Conservation (phyloP, 306 rosid species). For the Ochetophila trinervis region DNA sequence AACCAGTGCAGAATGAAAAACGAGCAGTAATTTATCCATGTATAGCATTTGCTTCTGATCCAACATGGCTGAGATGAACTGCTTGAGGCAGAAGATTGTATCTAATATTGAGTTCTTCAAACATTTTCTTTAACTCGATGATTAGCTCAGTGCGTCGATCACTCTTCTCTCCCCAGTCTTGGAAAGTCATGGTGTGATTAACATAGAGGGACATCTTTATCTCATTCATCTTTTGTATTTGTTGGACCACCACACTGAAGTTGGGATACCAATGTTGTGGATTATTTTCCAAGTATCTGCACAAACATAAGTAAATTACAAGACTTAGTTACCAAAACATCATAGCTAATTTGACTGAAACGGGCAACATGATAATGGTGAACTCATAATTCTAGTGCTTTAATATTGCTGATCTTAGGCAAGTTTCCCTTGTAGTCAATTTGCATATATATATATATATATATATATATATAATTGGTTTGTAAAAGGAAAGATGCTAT, state of each 20-base stretch:
- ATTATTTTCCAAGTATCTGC: constrained; percentile 67
- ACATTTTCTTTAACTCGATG: constrained; percentile 65
- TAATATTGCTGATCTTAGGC: too few relatives aligned
- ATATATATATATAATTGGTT: too few relatives aligned
- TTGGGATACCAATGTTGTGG: constrained; percentile 68
- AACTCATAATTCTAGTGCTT: too few relatives aligned
- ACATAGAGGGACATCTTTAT: constrained; percentile 55
- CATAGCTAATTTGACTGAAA: too few relatives aligned
- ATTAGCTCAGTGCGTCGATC: constrained; percentile 61
- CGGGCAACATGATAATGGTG: too few relatives aligned
- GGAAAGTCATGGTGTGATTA: constrained; percentile 84
- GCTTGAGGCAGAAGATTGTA: constrained; percentile 75
- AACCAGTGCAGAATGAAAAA: not conserved
- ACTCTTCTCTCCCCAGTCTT: constrained; percentile 65
- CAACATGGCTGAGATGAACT: constrained; percentile 52
- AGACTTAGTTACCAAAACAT: not conserved
- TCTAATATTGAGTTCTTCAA: constrained; percentile 71
- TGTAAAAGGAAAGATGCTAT: not conserved
- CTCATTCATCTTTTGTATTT: constrained; percentile 68
- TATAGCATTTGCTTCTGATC: constrained; percentile 22
- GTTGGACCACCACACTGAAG: constrained; percentile 50
- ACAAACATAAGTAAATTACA: not conserved
- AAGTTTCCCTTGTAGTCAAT: too few relatives aligned
- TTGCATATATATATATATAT: too few relatives aligned
- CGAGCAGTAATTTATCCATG: constrained; percentile 25